Base-by-base conservation (phyloP, 2,329 filamentous ascomycete genomes). In the Hypoxylon sp. region DNA sequence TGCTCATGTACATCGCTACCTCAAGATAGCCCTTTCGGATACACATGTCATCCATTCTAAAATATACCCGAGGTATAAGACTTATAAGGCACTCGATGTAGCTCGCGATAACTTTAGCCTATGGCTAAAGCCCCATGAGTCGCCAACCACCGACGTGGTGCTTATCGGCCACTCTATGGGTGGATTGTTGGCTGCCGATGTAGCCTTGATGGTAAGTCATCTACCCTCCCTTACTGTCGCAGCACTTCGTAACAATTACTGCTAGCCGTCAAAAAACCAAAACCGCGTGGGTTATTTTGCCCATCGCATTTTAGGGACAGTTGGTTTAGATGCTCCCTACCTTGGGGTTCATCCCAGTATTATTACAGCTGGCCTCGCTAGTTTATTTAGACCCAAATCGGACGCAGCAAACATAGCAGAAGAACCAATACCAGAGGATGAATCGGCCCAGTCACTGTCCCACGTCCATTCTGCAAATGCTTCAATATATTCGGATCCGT, bases 81-180 rank as follows among this genome's bases (percentile, higher is more conserved):
- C 92, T 0, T 91, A 91, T 74, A 88, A 89, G 72, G 85, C 89
- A 38, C 89, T 94, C 60, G 85, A 90, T 19, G 85, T 92, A 73
- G 94, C 93, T 2, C 86, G 91, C 63, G 91, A 97, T 75, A 91
- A 93, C 75, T 97, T 97, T 76, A 95, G 93, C 75, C 82, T 80
- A 71, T 98, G 94, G 93, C 83, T 97, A 30, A 83, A 86, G 63
- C 93, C 93, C 5, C 93, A 97, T 73, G 91, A 95, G 78, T 87
- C 87, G 28, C 81, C 85, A 3, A 86, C 83, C 19, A 94, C 93
- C 0, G 94, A 98, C 81, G 85, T 97, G 2, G 84, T 98, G 19
- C 84, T 98, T 2, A 83, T 97, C 2, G 94, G 94, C 0, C 94
- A 97, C 78, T 97, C 93, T 45, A 95, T 98, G 89, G 94, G 94